Conservation (phyloP, 2,329 filamentous ascomycete species). For the Diaporthe aspalathi region DNA sequence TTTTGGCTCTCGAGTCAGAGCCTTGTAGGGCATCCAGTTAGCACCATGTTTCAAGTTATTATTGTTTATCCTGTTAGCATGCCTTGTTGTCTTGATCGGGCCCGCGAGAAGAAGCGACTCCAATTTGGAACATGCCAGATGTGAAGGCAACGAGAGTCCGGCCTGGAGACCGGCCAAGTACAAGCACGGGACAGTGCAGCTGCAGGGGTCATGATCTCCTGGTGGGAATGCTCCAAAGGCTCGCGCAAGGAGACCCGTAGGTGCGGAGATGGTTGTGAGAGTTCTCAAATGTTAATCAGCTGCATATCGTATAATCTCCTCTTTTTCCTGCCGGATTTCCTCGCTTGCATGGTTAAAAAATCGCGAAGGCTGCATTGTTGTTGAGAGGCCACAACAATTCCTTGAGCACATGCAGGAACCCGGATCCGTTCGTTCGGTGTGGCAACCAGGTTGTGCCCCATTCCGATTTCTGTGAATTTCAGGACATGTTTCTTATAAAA, state of each 20-base stretch:
- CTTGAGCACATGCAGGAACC: neutral
- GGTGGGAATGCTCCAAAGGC: neutral
- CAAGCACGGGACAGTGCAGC: neutral
- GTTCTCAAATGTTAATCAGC: too few species aligned
- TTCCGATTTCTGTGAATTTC: too few species aligned
- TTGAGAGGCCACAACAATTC: neutral
- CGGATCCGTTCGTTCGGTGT: neutral
- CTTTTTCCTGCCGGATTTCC: too few species aligned
- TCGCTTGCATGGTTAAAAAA: neutral
- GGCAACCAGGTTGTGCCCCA: neutral
- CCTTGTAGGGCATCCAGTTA: neutral
- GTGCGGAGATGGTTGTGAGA: neutral
- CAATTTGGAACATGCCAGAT: too few species aligned
- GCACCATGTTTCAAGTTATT: neutral
- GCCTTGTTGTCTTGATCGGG: neutral
- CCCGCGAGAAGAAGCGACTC: neutral
- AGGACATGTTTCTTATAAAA: neutral
- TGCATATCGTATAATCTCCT: too few species aligned
- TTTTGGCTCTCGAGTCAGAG: neutral
- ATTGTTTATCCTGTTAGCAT: too few species aligned
- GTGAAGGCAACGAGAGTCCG: neutral
- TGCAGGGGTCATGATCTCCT: neutral
- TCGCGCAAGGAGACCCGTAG: neutral
- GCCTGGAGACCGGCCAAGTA: neutral
- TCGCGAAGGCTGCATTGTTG: too few species aligned